These are phyloP conservation scores for Xylariaceae sp. DNA, from an alignment of 2,329 filamentous ascomycete species.

Conservation along the genomic window DNA sequence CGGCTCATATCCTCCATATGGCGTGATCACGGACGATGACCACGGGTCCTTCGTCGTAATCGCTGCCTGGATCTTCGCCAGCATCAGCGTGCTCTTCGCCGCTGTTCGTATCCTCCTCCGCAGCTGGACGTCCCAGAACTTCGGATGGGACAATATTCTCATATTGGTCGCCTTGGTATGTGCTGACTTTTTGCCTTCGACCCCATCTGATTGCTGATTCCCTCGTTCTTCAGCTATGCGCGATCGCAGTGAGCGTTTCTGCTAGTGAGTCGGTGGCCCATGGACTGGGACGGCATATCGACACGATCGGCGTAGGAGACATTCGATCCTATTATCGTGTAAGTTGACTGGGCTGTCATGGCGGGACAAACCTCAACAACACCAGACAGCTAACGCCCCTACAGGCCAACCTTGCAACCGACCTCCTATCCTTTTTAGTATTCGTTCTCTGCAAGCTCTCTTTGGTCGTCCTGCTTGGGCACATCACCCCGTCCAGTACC, in stretches of 20 bases:
- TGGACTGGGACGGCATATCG: constrained; percentile 3
- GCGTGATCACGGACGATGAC: constrained; percentile 4
- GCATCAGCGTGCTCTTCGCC: constrained; percentile 4
- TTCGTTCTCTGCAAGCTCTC: constrained; percentile 5
- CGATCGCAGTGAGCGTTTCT: constrained; percentile 1
- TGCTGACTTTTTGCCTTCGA: neutral
- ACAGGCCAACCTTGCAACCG: constrained; percentile 3
- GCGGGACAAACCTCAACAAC: too few species aligned
- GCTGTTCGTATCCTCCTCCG: constrained; percentile 3
- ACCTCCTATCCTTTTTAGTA: constrained; percentile 4
- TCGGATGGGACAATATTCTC: constrained; percentile 2
- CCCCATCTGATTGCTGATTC: too few species aligned
- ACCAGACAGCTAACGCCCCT: neutral
- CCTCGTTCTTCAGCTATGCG: neutral
- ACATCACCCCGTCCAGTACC: constrained; percentile 3
- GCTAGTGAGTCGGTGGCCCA: constrained; percentile 2
- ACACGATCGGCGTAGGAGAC: neutral
- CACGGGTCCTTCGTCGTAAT: constrained; percentile 5
- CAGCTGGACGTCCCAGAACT: constrained; percentile 2
- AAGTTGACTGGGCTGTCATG: neutral
- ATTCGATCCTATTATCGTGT: constrained; percentile 2
- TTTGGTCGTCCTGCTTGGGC: constrained; percentile 1
- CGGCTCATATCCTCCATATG: constrained; percentile 4
- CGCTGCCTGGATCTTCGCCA: constrained; percentile 5
- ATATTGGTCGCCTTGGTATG: constrained; percentile 4